Evolutionary conservation across 139 green algal genomes (phyloP).

Genomic region (Volvox reticuliferus): DNA sequence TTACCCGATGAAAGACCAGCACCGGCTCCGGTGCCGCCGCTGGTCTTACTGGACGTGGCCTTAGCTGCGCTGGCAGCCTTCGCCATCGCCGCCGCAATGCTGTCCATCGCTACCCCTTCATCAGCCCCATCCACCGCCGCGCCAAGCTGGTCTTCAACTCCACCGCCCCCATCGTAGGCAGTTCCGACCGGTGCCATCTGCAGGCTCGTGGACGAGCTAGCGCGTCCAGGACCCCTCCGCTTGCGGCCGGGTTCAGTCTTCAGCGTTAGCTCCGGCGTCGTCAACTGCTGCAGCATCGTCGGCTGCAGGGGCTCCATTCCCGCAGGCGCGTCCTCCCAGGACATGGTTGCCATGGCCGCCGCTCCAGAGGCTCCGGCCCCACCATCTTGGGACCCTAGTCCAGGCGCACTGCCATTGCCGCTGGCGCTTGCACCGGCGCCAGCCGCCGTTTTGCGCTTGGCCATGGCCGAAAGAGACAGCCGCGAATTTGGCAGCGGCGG

Average conservation of each 20-base stretch:
- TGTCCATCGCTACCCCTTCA: too few species aligned
- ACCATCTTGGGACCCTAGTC: not conserved
- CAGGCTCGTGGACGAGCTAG: not conserved
- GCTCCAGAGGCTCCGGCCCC: not conserved
- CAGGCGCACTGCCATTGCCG: not conserved
- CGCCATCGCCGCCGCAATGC: too few species aligned
- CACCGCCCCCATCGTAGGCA: not conserved
- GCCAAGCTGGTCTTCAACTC: not conserved
- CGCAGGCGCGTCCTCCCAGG: too few species aligned
- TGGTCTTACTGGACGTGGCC: slow-evolving; percentile 8
- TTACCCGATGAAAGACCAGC: not conserved
- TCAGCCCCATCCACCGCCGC: not conserved
- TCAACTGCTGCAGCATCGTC: not conserved
- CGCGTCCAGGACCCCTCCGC: not conserved
- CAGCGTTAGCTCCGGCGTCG: not conserved
- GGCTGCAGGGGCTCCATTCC: too few species aligned
- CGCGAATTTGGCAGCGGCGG: slow-evolving; percentile 12
- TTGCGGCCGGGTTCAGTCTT: not conserved
- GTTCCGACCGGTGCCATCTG: not conserved
- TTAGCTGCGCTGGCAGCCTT: not conserved
- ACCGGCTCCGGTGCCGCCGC: not conserved
- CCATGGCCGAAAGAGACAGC: slow-evolving; percentile 3
- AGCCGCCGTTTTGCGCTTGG: slow-evolving; percentile 5
- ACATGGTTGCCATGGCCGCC: not conserved
- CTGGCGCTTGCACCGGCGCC: not conserved